Conservation (phyloP, 164 flowering plant genomes). For the Umbilicus rupestris region DNA sequence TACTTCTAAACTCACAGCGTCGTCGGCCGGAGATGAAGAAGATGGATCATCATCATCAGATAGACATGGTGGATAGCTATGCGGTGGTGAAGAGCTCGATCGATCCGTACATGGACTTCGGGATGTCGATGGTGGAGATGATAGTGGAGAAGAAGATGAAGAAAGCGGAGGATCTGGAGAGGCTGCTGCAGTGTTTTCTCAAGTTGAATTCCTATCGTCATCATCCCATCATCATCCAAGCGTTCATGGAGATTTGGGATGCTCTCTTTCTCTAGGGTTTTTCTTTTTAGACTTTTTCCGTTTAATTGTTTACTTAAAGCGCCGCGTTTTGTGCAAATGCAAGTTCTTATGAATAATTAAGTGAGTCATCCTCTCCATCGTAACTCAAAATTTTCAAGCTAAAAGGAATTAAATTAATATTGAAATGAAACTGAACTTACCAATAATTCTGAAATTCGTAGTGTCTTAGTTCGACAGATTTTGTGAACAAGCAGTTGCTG, state of each 20-base stretch:
- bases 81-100: constrained; percentile 65
- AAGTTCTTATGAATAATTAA: too few species aligned
- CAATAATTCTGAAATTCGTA: too few species aligned
- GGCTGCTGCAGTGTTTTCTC: constrained; percentile 58
- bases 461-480: too few species aligned
- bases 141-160: constrained; percentile 60
- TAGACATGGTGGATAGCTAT: constrained; percentile 19
- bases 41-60: background rate
- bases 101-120: constrained; percentile 60
- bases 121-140: constrained; percentile 82
- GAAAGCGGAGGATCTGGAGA: constrained; percentile 41
- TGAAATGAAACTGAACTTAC: too few species aligned
- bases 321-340: too few species aligned
- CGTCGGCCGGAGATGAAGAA: background rate
- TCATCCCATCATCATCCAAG: constrained; percentile 55
- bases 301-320: too few species aligned
- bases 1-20: background rate
- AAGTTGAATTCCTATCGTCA: constrained; percentile 49
- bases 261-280: constrained; percentile 36
- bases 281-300: too few species aligned
- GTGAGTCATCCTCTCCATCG: too few species aligned
- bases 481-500: too few species aligned
- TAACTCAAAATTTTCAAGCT: too few species aligned
- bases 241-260: constrained; percentile 67
- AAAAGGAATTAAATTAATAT: too few species aligned